Evolutionary conservation across 2,329 filamentous ascomycete genomes (phyloP).

Genomic region (Pseudogymnoascus sp.): DNA sequence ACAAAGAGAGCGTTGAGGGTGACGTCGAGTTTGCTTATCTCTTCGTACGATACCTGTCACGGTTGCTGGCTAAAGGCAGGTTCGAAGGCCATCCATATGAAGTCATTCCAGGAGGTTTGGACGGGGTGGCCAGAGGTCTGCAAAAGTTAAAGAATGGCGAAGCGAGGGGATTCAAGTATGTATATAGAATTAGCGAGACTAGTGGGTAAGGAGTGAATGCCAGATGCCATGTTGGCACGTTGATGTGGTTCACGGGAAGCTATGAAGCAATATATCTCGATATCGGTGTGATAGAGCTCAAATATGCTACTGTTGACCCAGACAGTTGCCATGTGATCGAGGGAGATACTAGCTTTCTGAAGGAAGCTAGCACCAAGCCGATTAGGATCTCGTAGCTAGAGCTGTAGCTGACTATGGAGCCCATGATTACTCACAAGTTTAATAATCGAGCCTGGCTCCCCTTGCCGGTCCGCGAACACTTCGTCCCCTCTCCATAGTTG

Average conservation of each 20-base stretch:
- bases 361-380: constrained; percentile 19
- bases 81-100: constrained; percentile 44
- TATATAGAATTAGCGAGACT: constrained; percentile 37
- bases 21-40: constrained; percentile 23
- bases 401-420: constrained; percentile 21
- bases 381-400: no score
- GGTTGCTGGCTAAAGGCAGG: constrained; percentile 43
- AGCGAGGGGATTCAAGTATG: constrained; percentile 58
- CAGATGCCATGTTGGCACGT: no score
- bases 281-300: no score
- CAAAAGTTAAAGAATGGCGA: constrained; percentile 51
- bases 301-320: no score
- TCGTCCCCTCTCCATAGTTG: constrained; percentile 25
- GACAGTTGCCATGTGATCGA: no score
- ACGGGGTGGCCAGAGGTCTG: constrained; percentile 43
- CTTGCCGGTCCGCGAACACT: constrained; percentile 28
- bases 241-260: no score
- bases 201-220: neutral
- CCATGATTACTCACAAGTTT: constrained; percentile 29
- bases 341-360: no score
- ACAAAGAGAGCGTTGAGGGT: constrained; percentile 15
- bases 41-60: constrained; percentile 22
- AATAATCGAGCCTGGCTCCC: constrained; percentile 30
- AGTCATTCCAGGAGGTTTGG: constrained; percentile 43
- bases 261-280: no score